phyloP scores from a whole-genome alignment of 169 alveolate genomes.

The Plasmodium gallinaceum region DNA sequence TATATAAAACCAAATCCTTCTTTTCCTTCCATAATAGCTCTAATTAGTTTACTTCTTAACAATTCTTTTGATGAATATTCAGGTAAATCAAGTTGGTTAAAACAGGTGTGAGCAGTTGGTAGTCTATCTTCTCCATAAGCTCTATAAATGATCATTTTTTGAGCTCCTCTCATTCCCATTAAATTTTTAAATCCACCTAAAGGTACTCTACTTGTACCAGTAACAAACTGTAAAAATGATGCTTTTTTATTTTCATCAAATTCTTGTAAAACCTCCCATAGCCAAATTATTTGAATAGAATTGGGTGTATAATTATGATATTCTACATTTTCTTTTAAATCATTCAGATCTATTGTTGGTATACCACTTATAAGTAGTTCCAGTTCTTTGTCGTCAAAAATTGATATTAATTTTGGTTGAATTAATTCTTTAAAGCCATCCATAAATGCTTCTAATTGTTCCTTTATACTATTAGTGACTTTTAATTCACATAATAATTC shows the following conservation, averaged over 20 bases:
- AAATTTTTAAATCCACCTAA: constrained; percentile 98
- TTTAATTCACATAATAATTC: constrained; percentile 95
- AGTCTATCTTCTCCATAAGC: constrained; percentile 93
- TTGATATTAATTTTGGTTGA: constrained; percentile 95
- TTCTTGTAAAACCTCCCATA: constrained; percentile 95
- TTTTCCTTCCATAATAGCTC: constrained; percentile 96
- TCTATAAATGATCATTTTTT: constrained; percentile 96
- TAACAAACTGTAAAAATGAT: constrained; percentile 91
- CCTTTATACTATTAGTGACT: constrained; percentile 95
- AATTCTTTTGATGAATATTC: constrained; percentile 95
- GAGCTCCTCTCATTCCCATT: constrained; percentile 99
- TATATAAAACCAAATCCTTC: constrained; percentile 97
- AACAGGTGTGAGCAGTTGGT: constrained; percentile 99
- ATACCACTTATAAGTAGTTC: constrained; percentile 97
- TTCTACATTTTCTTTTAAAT: constrained; percentile 95
- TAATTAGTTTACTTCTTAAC: constrained; percentile 90
- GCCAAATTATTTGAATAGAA: constrained; percentile 93
- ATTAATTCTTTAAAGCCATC: constrained; percentile 98
- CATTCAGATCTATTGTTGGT: constrained; percentile 98
- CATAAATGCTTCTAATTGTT: constrained; percentile 96
- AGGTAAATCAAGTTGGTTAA: constrained; percentile 98
- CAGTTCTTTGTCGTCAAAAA: constrained; percentile 95
- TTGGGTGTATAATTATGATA: constrained; percentile 94
- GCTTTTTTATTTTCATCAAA: constrained; percentile 95
- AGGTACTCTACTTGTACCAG: constrained; percentile 95